Evolutionary conservation across 805 yeast species (phyloP), one percentile per base, ranked within the genome.

Genomic region (Barnettozyma sucrosica): DNA sequence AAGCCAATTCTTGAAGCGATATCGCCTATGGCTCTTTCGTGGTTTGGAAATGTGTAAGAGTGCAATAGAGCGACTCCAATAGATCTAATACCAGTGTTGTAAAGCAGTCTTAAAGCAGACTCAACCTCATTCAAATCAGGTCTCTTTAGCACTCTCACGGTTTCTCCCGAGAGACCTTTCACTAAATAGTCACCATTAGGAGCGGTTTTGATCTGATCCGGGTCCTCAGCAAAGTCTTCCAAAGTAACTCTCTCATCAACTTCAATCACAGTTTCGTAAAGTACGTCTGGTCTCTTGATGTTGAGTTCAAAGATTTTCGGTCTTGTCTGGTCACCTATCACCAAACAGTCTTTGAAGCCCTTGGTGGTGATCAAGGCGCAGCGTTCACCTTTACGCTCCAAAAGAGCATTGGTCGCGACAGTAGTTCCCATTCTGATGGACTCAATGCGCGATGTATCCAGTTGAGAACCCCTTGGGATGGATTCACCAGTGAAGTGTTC

Each of bases 341-440:
- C 66, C 51, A 92, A 69, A 36, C 86, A 80, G 60, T 92, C 97
- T 55, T 79, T 79, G 66, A 89, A 92, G 0, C 97, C 99, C 57
- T 81, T 84, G 14, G 97, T 87, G 3, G 95, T 89, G 5, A 90
- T 66, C 50, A 92, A 72, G 2, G 93, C 95, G 56, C 95, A 90
- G 28, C 80, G 70, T 48, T 89, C 95, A 44, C 98, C 99, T 61
- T 89, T 89, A 52, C 98, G 75, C 61, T 92, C 98, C 50, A 92
- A 72, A 30, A 93, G 74, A 1, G 98, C 97, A 67, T 92, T 92
- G 7, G 98, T 92, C 2, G 99, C 98, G 10, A 89, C 93, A 0
- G 97, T 90, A 4, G 97, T 89, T 3, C 97, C 97, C 85, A 90
- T 83, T 47, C 96, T 72, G 42, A 89, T 79, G 38, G 82, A 76